Evolutionary conservation across 768 basidiomycete species (phyloP), one percentile per base, ranked within the genome.

Genomic region (Kwoniella shandongensis): DNA sequence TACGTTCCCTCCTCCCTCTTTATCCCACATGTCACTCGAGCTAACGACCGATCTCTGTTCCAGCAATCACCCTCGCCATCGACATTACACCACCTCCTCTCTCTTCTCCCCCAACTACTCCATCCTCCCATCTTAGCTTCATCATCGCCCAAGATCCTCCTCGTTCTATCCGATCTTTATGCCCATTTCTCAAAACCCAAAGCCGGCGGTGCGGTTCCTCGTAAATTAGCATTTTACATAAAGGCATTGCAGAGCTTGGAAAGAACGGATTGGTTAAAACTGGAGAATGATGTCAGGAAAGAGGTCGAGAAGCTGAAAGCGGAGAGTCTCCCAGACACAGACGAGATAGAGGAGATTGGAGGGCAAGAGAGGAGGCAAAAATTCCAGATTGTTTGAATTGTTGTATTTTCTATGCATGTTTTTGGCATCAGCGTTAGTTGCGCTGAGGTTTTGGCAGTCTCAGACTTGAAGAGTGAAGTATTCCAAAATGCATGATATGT

Each of bases 181-280:
- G 2, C 27, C 1, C 44, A 69, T 7, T 70, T 48, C 48, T 35
- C 38, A 8, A 23, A 12, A n/a, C 50, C 61, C 3, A 65, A 63
- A 60, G 18, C 54, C 4, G 60, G 56, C 6, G 54, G 56, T n/a
- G 57, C 61, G 5, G 58, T 59, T 1, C 49, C 59, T 0, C 53
- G 57, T 36, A 73, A 73, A 45, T 46, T 73, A 4, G 51, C 50
- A 22, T 73, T 73, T 49, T 70, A 69, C 35, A 6, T 66, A 17
- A 62, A 60, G 13, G 66, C 69, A 0, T 48, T 74, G 42, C 20
- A 44, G 7, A 18, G 51, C 17, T 15, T 74, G 13, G 46, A 22
- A 4, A 25, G 72, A 23, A 30, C 27, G 8, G 65, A 66, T 3
- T 74, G 72, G 72, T 30, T 67, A 18, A 32, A 30, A 17, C 25